A percentile compares a stretch with the other conserved stretches of the same genome.
These are phyloP conservation scores for Punctularia strigosozonata DNA, from an alignment of 768 basidiomycete genomes.

Conservation along the genomic window DNA sequence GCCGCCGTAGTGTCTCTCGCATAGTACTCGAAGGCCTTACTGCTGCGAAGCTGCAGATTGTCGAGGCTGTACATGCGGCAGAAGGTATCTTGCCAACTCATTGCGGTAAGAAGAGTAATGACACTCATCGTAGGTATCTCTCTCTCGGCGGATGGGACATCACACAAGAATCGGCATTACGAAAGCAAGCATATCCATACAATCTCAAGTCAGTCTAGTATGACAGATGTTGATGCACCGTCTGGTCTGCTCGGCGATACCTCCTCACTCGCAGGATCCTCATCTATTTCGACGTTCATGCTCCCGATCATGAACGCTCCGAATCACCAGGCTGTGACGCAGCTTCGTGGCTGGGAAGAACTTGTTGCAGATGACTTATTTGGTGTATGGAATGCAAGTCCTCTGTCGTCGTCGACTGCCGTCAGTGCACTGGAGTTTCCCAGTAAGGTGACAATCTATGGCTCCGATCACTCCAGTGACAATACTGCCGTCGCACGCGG, in stretches of 20 bases:
- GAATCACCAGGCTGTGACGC: conserved; percentile 17
- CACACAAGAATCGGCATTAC: conserved; percentile 1
- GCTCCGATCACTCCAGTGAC: conserved; percentile 19
- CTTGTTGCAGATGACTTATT: conserved; percentile 6
- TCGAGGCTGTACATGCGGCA: conserved; percentile 3
- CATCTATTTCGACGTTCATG: no score
- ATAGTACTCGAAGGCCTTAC: conserved; percentile 11
- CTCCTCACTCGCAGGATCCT: no score
- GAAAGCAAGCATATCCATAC: not conserved
- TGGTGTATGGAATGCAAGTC: conserved; percentile 11
- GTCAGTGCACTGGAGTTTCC: conserved; percentile 8
- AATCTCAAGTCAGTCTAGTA: not conserved
- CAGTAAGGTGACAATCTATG: conserved; percentile 11
- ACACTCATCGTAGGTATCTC: not conserved
- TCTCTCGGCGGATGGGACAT: conserved; percentile 6
- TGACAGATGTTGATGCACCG: not conserved
- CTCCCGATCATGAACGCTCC: no score
- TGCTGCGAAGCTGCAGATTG: conserved; percentile 13
- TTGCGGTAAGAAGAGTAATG: not conserved
- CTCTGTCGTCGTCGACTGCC: conserved; percentile 7
- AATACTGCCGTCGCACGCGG: conserved; percentile 14
- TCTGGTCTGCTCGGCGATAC: conserved; percentile 9
- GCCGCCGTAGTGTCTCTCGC: conserved; percentile 8
- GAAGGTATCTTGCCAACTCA: conserved; percentile 5
- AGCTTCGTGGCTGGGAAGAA: conserved; percentile 12